Evolutionary conservation across 345 rosid genomes (phyloP), one percentile per base, ranked within the genome.

Genomic region (Eucalyptus grandis): DNA sequence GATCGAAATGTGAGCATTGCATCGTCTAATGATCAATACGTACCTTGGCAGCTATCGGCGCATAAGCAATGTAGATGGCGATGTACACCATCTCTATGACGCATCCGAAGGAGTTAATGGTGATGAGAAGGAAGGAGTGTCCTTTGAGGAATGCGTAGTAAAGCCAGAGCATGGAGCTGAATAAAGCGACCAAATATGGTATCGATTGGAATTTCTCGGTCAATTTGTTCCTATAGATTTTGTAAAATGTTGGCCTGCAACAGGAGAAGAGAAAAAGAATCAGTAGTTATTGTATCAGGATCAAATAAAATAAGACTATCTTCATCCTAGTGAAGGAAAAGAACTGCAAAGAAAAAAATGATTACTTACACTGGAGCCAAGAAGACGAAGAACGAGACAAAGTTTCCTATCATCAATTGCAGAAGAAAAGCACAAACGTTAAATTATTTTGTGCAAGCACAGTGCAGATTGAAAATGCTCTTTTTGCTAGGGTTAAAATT

Each of bases 131-230:
- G 82, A 95, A 87, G 53, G 96, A 96, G 82, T 92, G 87, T 46
- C 86, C 88, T 77, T 98, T 97, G 21, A 94, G 81, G 89, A 92
- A 88, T 37, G 99, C 98, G 88, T 98, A 98, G 90, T 94, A 96
- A 30, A 97, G 94, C 99, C 99, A 98, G 6, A 98, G 93, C 99
- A 95, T 96, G 67, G 95, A 96, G 92, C 99, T 96, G 94, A 96
- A 96, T 50, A 98, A 72, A 60, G 99, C 97, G 40, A 95, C 97
- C 88, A 95, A 92, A 72, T 98, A 98, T 5, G 99, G 99, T 49
- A 98, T n/a, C 8, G 98, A 95, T 89, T 95, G 95, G 90, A 96
- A 98, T 13, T 95, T 94, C 87, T 97, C 98, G 0, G 98, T 98
- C 8, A 97, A 93, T 92, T 94, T 96, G 67, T 93, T 97, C 89